phyloP scores from a whole-genome alignment of 2,329 filamentous ascomycete genomes.

The Alternaria metachromatica region DNA sequence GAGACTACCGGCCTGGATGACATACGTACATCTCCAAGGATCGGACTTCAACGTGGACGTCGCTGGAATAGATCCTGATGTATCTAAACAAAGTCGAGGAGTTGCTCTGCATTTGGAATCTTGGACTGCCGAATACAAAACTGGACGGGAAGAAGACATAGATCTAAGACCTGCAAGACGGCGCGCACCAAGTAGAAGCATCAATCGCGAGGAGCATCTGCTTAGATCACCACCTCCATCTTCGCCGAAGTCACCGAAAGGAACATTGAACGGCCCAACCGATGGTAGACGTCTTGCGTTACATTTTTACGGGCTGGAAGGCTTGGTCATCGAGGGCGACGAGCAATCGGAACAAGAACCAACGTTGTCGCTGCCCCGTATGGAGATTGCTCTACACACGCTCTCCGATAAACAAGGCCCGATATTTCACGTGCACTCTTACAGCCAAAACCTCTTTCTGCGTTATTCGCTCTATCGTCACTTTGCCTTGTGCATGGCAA shows the following conservation, averaged over 20 bases:
- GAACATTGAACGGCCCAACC: conserved; percentile 56
- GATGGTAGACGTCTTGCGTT: conserved; percentile 85
- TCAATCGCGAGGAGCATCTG: conserved; percentile 67
- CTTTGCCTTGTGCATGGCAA: conserved; percentile 85
- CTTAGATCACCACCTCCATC: conserved; percentile 59
- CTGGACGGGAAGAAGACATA: conserved; percentile 73
- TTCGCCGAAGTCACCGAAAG: conserved; percentile 58
- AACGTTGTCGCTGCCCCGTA: conserved; percentile 83
- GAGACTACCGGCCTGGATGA: conserved; percentile 80
- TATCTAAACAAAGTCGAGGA: conserved; percentile 82
- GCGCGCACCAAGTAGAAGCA: conserved; percentile 71
- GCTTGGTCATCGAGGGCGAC: conserved; percentile 85
- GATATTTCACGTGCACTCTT: conserved; percentile 84
- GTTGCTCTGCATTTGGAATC: conserved; percentile 85
- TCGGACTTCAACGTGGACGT: conserved; percentile 90
- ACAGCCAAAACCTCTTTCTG: conserved; percentile 77
- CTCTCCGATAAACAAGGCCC: conserved; percentile 86
- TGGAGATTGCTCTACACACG: conserved; percentile 86
- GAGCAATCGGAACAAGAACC: conserved; percentile 85
- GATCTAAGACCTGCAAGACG: conserved; percentile 67
- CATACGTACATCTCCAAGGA: conserved; percentile 83
- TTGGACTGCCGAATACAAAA: conserved; percentile 87
- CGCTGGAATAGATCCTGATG: conserved; percentile 82
- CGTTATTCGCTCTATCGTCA: conserved; percentile 95
- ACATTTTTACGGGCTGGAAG: conserved; percentile 83